phyloP scores from a whole-genome alignment of 2,329 filamentous ascomycete genomes.

The Aspergillus fructus region DNA sequence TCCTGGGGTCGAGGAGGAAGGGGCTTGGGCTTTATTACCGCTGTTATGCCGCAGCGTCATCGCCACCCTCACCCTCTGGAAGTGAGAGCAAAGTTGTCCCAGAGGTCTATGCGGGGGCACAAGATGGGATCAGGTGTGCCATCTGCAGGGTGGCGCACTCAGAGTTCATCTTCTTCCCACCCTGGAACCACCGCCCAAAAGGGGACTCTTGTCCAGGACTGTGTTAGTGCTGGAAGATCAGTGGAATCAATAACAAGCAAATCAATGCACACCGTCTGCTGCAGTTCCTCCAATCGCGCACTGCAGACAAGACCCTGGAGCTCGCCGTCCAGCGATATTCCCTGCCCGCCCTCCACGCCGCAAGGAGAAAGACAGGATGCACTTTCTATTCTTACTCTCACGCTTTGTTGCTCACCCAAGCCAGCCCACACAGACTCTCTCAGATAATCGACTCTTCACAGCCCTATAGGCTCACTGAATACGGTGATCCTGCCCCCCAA shows the following conservation, averaged over 20 bases:
- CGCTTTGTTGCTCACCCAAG: too few species aligned
- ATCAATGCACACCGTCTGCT: background rate
- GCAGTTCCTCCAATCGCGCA: background rate
- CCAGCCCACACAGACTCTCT: too few species aligned
- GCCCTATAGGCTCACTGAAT: background rate
- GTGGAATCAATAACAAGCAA: background rate
- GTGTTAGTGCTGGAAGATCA: background rate
- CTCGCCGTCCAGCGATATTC: background rate
- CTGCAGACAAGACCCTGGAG: background rate
- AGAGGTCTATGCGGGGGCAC: background rate
- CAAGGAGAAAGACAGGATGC: too few species aligned
- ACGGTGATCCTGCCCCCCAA: background rate
- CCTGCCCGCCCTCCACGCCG: background rate
- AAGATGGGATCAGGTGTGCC: slow-evolving; percentile 5
- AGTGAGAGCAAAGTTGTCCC: background rate
- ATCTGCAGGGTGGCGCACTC: slow-evolving; percentile 4
- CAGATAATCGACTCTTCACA: background rate
- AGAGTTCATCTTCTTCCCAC: background rate
- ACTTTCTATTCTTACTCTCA: too few species aligned
- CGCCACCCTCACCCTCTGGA: background rate
- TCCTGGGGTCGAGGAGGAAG: too few species aligned
- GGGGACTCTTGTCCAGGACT: background rate
- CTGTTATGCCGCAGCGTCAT: background rate
- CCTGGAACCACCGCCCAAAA: background rate
- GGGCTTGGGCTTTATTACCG: background rate